Base-by-base conservation (phyloP, 2,329 filamentous ascomycete species). In the Clonostachys sp. region DNA sequence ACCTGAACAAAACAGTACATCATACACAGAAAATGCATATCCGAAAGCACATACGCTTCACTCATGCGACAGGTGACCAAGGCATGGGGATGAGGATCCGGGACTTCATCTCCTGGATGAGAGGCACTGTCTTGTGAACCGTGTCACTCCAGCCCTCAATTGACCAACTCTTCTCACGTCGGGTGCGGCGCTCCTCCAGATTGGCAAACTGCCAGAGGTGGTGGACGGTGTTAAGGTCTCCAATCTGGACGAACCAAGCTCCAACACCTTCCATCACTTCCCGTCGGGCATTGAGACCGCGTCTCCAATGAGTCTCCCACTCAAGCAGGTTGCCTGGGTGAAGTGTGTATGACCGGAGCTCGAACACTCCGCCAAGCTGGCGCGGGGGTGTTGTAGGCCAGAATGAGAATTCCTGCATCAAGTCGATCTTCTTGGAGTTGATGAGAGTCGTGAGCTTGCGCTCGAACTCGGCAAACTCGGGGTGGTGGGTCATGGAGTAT, bases 361-460 rank as follows among this genome's bases (percentile, higher is more conserved):
- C 94, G 63, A 99, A 99, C 40, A 99, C 71, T 42, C 94, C 94
- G 47, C 94, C 94, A 1, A 99, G 81, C 60, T 89, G 78, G 50
- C 94, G 89, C 1, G 94, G 94, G 6, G 91, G 80, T 0, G 90
- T 92, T 4, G 94, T 99, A 2, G 94, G 94, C 94, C 94, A 99
- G 79, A 99, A 99, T 35, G 91, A 96, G 71, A 99, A 99, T 68
- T 99, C 94, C 67, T 99, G 94, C 94, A 99, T 99, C 45, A 99
- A 79, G 0, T 91, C 96, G 5, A 86, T 87, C 56, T 85, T 83
- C 75, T 96, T 97, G 53, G 82, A 82, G 50, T 77, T 84, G 62
- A 99, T 92, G 52, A 97, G 75, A n/a, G 74, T 77, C 68, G 91
- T 91, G 45, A 99, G 84, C 70, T 92, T 88, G 53, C 73, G 74